Percentiles rank a stretch among this genome's conserved stretches.
phyloP scores from a whole-genome alignment of 78 protist genomes.

The Anaeramoeba flamelloides region DNA sequence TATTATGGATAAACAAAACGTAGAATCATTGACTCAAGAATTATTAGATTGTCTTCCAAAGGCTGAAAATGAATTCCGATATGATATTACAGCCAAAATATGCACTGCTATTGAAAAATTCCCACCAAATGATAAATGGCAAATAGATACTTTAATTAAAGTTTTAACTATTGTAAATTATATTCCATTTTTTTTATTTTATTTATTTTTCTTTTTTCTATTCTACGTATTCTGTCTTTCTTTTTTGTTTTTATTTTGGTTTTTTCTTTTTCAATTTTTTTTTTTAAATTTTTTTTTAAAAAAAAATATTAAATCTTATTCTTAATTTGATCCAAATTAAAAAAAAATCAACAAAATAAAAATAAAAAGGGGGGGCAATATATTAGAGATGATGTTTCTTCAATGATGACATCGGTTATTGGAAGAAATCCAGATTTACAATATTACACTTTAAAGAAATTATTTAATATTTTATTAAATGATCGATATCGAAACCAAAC shows the following conservation, averaged over 20 bases:
- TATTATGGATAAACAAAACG: too few relatives aligned
- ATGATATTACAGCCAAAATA: too few relatives aligned
- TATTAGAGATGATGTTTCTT: background rate
- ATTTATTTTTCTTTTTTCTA: background rate
- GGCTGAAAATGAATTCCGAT: too few relatives aligned
- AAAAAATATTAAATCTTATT: background rate
- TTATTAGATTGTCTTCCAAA: too few relatives aligned
- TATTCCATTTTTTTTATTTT: conserved; percentile 3
- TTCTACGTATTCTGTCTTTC: background rate
- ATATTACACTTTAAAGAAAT: background rate
- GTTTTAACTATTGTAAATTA: background rate
- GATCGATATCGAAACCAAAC: background rate
- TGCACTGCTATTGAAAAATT: too few relatives aligned
- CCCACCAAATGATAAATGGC: too few relatives aligned
- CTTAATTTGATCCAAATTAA: too few relatives aligned
- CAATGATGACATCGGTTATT: background rate
- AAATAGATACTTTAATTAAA: background rate
- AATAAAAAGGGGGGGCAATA: background rate
- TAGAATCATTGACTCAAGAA: too few relatives aligned
- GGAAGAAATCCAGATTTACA: background rate
- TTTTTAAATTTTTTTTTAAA: background rate
- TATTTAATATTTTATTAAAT: background rate
- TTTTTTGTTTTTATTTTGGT: background rate
- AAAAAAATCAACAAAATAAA: too few relatives aligned
- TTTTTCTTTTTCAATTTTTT: conserved; percentile 2